Evolutionary conservation across 2,329 filamentous ascomycete genomes (phyloP), one percentile per base, ranked within the genome.

Genomic region (Hypocreales sp.): DNA sequence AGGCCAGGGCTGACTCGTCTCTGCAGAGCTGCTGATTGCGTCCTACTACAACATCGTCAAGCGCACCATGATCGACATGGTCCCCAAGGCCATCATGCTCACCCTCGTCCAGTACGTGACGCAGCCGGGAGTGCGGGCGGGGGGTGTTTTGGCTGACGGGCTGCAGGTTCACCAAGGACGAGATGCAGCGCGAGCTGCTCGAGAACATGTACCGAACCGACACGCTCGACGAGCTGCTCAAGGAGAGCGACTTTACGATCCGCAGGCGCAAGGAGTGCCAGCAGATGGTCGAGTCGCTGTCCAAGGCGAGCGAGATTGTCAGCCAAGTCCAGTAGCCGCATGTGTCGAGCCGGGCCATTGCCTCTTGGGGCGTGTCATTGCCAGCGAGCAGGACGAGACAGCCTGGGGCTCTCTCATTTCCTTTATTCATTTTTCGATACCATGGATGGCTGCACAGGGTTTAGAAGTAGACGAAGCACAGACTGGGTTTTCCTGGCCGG

Each of bases 11-110:
- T 35, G 42, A 36, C 20, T 4, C 17, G 24, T 8, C 4, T 20
- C 20, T 20, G 19, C 46, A 90, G 81, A 98, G 61, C 73, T 98
- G 37, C 67, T 98, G 32, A 98, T 98, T 48, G 79, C 75, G 31
- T 94, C 84, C 1, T 98, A 98, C 64, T 98, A 81, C 60, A 94
- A 93, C 58, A 98, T 98, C 49, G 86, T 94, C 39, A 83, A 84
- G 63, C 71, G 90, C 41, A 98, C 92, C 34, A 92, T 98, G 84
- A 94, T 95, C 40, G 90, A 98, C 48, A 98, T 98, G 90, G 90
- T 98, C 5, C 90, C 90, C 40, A 98, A 98, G 61, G 90, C 90
- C 22, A 92, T 98, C 50, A 98, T 98, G 90, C 69, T 95, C 40
- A 94, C 71, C 42, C 78, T 98, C 24, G 90, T 98, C 27, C 77